Evolutionary conservation across 495 filamentous ascomycete species (phyloP), one percentile per base, ranked within the genome.

Genomic region (Podospora australis): DNA sequence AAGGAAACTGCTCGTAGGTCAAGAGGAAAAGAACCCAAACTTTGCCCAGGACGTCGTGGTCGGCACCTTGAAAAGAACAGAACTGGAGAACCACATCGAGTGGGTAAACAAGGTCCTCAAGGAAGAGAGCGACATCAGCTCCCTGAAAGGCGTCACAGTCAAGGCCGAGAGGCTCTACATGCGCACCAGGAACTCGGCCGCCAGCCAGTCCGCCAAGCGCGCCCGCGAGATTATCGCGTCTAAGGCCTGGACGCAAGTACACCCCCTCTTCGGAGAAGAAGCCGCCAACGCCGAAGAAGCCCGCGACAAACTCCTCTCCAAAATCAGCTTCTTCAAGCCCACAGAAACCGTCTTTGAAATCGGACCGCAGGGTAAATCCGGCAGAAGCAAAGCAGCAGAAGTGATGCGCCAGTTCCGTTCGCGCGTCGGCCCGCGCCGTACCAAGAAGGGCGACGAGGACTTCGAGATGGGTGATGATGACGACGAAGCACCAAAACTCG

Each of bases 281-380:
- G 67, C 74, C 1, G 80, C 79, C 28, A 60, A 75, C 13, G 67
- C 75, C 11, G 86, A 91, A 56, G 72, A 76, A 20, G 84, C 86
- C 51, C 78, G 91, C 6, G 82, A 87, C 29, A 81, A 81, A 44
- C 91, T 99, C 82, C 73, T 99, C 3, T 83, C 84, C 30, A 80
- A 81, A 22, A 84, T 99, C 39, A 87, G 87, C 54, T 81, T 81
- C 2, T 96, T 90, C 69, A 78, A 89, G 56, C 92, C 92, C 1
- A 75, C 81, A 41, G 94, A 99, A 59, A 96, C 92, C 0, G 82
- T 99, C 19, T 97, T 99, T 58, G 92, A 99, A 62, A 82, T 95
- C 51, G 85, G 89, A 2, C 82, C 83, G 47, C 74, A 80, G 48
- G 80, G 84, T 13, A 78, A 74, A 49, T 66, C 67, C 3, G 75